Conservation (phyloP, 768 basidiomycete genomes). For the Russula brevipes region DNA sequence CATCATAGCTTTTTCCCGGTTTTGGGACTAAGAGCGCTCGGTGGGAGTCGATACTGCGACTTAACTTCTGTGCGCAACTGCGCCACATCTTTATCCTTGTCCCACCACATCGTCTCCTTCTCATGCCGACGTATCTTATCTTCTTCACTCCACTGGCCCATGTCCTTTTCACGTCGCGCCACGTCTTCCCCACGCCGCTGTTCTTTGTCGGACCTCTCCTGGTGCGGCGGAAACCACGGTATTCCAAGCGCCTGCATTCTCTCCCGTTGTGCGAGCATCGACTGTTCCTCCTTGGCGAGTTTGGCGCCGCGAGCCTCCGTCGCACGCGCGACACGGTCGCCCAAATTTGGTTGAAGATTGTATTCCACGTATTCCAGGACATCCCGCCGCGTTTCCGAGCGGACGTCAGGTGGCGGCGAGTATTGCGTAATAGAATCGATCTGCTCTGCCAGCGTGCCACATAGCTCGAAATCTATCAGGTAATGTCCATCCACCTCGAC, state of each 20-base stretch:
- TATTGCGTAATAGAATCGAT: slow-evolving; percentile 7
- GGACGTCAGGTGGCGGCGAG: slow-evolving; percentile 1
- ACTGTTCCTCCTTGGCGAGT: not conserved
- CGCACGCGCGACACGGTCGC: not conserved
- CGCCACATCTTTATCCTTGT: not conserved
- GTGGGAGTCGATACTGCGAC: too few species aligned
- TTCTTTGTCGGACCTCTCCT: not conserved
- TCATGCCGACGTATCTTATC: not conserved
- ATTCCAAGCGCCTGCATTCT: slow-evolving; percentile 7
- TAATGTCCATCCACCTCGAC: slow-evolving; percentile 5
- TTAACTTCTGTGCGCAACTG: too few species aligned
- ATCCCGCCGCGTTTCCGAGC: not conserved
- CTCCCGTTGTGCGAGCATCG: not conserved
- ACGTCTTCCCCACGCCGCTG: not conserved
- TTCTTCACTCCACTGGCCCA: too few species aligned
- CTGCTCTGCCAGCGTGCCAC: slow-evolving; percentile 4
- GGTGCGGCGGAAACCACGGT: not conserved
- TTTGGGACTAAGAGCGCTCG: too few species aligned
- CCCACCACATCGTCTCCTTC: not conserved
- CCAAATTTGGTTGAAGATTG: not conserved
- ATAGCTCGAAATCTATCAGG: slow-evolving; percentile 6
- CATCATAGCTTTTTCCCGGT: too few species aligned
- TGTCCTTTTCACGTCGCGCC: not conserved
- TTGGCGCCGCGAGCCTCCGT: not conserved
- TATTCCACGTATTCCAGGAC: slow-evolving; percentile 13